These are phyloP conservation scores for Purpureocillium lavendulum DNA, from an alignment of 2,329 filamentous ascomycete genomes.

Conservation along the genomic window DNA sequence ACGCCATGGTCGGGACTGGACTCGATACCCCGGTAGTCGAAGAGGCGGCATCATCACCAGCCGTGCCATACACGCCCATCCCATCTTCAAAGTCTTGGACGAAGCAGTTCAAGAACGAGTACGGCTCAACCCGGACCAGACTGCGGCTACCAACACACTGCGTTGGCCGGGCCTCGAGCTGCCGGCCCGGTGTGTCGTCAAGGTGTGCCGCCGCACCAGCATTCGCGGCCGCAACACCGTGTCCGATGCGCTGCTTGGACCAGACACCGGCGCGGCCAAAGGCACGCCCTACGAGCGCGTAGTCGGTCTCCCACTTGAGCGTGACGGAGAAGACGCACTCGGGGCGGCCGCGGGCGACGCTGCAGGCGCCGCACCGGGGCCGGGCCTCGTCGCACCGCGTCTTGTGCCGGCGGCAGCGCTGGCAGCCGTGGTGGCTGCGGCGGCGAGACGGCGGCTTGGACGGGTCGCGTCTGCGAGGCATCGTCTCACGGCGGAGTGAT, in stretches of 20 bases:
- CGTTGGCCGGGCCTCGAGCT: no score
- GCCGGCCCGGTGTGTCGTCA: not conserved
- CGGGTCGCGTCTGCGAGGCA: constrained; percentile 3
- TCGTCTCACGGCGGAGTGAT: no score
- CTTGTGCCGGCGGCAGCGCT: constrained; percentile 14
- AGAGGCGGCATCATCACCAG: not conserved
- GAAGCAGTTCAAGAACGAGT: not conserved
- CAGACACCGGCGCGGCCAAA: constrained; percentile 21
- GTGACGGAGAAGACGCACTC: constrained; percentile 6
- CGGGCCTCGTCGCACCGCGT: constrained; percentile 13
- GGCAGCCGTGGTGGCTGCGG: constrained; percentile 14
- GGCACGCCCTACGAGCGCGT: constrained; percentile 13
- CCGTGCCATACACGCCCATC: not conserved
- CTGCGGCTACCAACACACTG: no score
- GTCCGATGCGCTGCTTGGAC: constrained; percentile 10
- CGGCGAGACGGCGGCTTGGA: constrained; percentile 7
- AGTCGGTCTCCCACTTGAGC: constrained; percentile 21
- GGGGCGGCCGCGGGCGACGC: constrained; percentile 8
- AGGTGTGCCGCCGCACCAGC: no score
- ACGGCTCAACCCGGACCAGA: not conserved
- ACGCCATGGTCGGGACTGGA: not conserved
- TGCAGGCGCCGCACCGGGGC: constrained; percentile 11
- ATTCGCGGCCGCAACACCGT: no score
- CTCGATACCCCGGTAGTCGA: not conserved
- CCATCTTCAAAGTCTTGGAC: not conserved